Base-by-base conservation (phyloP, 306 rosid species). In the Castanea sativa region DNA sequence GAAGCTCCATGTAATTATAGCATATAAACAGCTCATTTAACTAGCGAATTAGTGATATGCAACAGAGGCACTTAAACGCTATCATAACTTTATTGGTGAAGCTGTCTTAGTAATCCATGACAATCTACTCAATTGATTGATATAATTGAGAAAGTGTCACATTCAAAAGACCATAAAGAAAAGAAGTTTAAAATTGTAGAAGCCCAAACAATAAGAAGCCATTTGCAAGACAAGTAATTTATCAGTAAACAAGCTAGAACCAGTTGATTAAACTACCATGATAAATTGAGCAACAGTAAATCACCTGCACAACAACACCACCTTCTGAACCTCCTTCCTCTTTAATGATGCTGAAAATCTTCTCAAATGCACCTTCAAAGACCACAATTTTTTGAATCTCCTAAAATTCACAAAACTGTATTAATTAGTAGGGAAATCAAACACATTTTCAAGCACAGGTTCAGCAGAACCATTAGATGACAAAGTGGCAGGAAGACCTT, bases 291-390 rank as follows among this genome's bases (percentile, higher is more conserved):
- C 41, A 70, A 57, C 67, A 63, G 76, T 65, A 49, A 81, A 80
- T 83, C 80, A 92, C 98, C 98, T 94, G 98, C 78, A 94, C 98
- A 79, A 94, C 98, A 59, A 92, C 98, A 72, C 98, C 98, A 69
- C 98, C 98, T 69, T 94, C 98, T 23, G 98, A 92, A 78, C 88
- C 91, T 81, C 98, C 98, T 85, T 94, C 98, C 85, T 94, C 98
- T 79, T 75, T 89, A 49, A 92, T 89, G 81, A 92, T 94, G 83
- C 97, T 92, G 90, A 94, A 94, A 68, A 94, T 89, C 88, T 92
- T 94, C 79, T 94, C 98, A 79, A 89, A 94, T 43, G 94, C 98
- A 79, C 98, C 98, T 94, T 94, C 98, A 76, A 94, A 92, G 79
- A 94, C 98, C 68, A 94, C 86, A 82, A 94, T 94, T 84, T 94